Evolutionary conservation across 2,329 filamentous ascomycete species (phyloP).

Genomic region (Zopfia rhizophila): DNA sequence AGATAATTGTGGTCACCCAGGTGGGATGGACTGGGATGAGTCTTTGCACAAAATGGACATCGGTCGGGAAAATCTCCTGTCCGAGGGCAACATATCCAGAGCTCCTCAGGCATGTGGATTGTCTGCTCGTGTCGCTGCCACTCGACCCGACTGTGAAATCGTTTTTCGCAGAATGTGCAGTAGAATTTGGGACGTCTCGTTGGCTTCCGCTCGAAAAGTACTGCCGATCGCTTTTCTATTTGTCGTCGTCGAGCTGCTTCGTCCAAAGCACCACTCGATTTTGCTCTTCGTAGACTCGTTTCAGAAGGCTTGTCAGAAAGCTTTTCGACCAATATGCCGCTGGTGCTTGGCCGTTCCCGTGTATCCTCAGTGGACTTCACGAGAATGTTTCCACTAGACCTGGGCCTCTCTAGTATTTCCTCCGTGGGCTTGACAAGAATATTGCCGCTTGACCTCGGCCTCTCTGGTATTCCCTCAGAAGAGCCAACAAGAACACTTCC

Average conservation of each 20-base stretch:
- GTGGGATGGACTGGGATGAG: slow-evolving; percentile 58
- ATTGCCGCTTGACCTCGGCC: slow-evolving; percentile 28
- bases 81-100: slow-evolving; percentile 37
- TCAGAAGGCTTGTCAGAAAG: slow-evolving; percentile 3
- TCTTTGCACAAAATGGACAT: slow-evolving; percentile 62
- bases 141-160: slow-evolving; percentile 58
- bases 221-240: neutral
- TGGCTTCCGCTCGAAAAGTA: slow-evolving; percentile 18
- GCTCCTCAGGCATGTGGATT: slow-evolving; percentile 64
- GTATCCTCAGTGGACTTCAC: slow-evolving; percentile 3
- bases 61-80: slow-evolving; percentile 49
- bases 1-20: slow-evolving; percentile 63
- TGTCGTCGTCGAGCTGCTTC: slow-evolving; percentile 15
- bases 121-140: slow-evolving; percentile 71
- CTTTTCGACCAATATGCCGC: slow-evolving; percentile 14
- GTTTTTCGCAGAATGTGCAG: slow-evolving; percentile 40
- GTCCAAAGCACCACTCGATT: slow-evolving; percentile 30
- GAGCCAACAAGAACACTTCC: slow-evolving; percentile 18
- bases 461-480: slow-evolving; percentile 16
- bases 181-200: slow-evolving; percentile 31
- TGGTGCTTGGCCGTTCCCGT: slow-evolving; percentile 21
- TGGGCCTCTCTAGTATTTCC: slow-evolving; percentile 21
- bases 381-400: slow-evolving; percentile 23
- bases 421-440: slow-evolving; percentile 11
- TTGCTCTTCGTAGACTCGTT: slow-evolving; percentile 17